Conservation (phyloP, 805 yeast species). For the Nakazawaea wyomingensis region DNA sequence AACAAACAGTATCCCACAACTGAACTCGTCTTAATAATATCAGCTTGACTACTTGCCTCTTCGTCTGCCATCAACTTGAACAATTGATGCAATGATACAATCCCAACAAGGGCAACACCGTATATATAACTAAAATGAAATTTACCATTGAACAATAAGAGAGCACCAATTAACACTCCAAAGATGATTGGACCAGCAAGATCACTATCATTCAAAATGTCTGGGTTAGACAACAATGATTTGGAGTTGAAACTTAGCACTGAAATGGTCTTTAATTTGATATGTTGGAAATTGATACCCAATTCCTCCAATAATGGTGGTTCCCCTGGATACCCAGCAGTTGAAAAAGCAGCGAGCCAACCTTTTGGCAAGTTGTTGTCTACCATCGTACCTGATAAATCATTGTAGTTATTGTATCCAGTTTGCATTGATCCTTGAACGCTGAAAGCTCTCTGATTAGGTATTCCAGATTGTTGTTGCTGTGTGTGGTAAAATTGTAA, state of each 20-base stretch:
- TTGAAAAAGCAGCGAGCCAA: constrained; percentile 84
- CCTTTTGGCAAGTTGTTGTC: constrained; percentile 57
- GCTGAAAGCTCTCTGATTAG: constrained; percentile 3
- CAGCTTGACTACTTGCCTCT: constrained; percentile 31
- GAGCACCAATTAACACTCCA: constrained; percentile 80
- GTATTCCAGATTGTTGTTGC: constrained; percentile 4
- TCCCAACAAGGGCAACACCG: constrained; percentile 92
- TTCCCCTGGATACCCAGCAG: constrained; percentile 93
- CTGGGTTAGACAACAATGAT: constrained; percentile 52
- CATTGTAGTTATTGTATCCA: constrained; percentile 29
- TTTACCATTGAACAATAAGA: constrained; percentile 80
- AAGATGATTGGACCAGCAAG: constrained; percentile 93
- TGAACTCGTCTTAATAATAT: constrained; percentile 71
- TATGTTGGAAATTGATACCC: constrained; percentile 89
- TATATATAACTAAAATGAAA: constrained; percentile 95
- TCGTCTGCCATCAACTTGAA: constrained; percentile 82
- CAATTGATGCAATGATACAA: constrained; percentile 74
- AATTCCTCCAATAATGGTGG: constrained; percentile 88
- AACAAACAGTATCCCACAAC: constrained; percentile 91
- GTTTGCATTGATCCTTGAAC: constrained; percentile 33
- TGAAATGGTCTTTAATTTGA: constrained; percentile 75
- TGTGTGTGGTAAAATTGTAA: constrained; percentile 14
- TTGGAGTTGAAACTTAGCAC: constrained; percentile 68
- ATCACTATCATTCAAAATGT: constrained; percentile 83
- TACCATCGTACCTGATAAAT: constrained; percentile 37